These are phyloP conservation scores for Trichopus zeylanicus DNA, from an alignment of 116 monocot species.

Conservation along the genomic window DNA sequence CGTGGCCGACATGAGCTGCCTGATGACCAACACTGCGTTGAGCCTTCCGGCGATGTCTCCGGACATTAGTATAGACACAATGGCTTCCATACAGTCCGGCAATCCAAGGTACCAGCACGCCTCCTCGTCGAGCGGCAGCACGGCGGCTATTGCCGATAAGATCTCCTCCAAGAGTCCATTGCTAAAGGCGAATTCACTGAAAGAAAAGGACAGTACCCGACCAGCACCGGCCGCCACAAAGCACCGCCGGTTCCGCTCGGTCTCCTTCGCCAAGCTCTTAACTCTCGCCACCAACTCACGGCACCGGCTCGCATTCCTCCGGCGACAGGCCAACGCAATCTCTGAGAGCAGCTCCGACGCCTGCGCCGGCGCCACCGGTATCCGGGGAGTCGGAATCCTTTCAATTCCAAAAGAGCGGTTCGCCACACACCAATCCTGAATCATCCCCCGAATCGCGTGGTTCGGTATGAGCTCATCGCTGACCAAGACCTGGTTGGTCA, in stretches of 20 bases:
- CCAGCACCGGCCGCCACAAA: constrained; percentile 14
- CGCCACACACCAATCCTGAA: constrained; percentile 55
- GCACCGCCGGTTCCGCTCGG: constrained; percentile 32
- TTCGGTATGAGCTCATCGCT: constrained; percentile 36
- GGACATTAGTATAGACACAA: constrained; percentile 16
- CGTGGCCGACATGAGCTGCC: constrained; percentile 18
- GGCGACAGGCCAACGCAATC: background rate
- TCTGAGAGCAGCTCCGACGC: constrained; percentile 24
- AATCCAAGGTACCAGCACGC: constrained; percentile 10
- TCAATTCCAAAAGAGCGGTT: constrained; percentile 33
- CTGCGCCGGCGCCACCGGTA: constrained; percentile 17
- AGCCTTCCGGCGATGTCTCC: constrained; percentile 22
- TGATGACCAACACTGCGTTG: constrained; percentile 20
- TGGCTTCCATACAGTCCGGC: constrained; percentile 4
- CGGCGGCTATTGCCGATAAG: constrained; percentile 14
- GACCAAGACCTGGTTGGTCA: constrained; percentile 15
- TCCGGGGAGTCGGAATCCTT: constrained; percentile 40
- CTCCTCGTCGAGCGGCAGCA: constrained; percentile 30
- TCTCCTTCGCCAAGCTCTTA: constrained; percentile 24
- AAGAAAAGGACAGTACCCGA: constrained; percentile 16
- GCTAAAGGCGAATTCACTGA: constrained; percentile 9
- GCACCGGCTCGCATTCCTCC: background rate
- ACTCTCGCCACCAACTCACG: constrained; percentile 15
- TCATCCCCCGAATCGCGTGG: constrained; percentile 35
- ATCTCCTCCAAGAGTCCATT: constrained; percentile 11